These are phyloP conservation scores for Sarocladiaceae sp. DNA, from an alignment of 2,329 filamentous ascomycete genomes.

Conservation along the genomic window DNA sequence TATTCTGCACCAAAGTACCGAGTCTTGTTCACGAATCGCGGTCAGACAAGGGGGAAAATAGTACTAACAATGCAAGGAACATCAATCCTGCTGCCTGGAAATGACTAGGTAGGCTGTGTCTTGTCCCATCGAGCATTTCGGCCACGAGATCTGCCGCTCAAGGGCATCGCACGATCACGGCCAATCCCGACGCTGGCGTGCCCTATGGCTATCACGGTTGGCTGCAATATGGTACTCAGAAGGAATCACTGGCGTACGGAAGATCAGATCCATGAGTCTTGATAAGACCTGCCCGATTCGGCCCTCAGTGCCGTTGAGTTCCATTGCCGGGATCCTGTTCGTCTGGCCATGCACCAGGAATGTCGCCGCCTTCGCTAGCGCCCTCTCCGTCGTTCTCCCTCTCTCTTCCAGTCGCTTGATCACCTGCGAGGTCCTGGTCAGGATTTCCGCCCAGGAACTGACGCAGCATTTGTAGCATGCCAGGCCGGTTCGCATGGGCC, in stretches of 20 bases:
- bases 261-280: too few species aligned
- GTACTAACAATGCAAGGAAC: too few species aligned
- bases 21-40: too few species aligned
- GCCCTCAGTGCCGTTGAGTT: not conserved
- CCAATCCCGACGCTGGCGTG: too few species aligned
- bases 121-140: not conserved
- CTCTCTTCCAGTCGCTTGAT: not conserved
- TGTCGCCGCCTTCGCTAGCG: slow-evolving; percentile 9
- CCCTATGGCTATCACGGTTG: too few species aligned
- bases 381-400: slow-evolving; percentile 11
- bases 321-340: slow-evolving; percentile 15
- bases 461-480: slow-evolving; percentile 20
- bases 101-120: not conserved
- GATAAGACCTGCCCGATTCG: too few species aligned
- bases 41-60: too few species aligned
- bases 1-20: too few species aligned
- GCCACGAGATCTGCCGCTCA: not conserved
- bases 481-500: slow-evolving; percentile 20
- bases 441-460: slow-evolving; percentile 18
- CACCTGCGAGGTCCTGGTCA: slow-evolving; percentile 12
- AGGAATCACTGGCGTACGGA: too few species aligned
- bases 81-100: slow-evolving; percentile 1
- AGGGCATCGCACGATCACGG: too few species aligned
- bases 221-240: too few species aligned
- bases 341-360: slow-evolving; percentile 31